Evolutionary conservation across 768 basidiomycete species (phyloP), one percentile per base, ranked within the genome.

Genomic region (Boletus reticuloceps): DNA sequence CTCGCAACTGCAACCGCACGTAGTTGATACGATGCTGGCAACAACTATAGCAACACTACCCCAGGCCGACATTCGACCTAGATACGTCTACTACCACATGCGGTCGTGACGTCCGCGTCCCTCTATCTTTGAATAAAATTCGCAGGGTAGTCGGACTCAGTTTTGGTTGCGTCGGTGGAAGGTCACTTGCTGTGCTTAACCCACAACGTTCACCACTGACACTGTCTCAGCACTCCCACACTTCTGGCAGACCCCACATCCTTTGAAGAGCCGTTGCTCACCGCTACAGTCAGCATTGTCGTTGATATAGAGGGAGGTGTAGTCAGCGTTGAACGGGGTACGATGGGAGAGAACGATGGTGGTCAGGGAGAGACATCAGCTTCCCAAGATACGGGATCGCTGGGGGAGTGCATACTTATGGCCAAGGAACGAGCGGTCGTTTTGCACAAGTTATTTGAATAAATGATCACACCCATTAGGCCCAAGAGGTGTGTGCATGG

Each of bases 241-340:
- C 68, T 95, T 11, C 74, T 98, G 5, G 77, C 86, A 0, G 96
- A 98, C 70, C 91, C 94, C 1, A 89, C 92, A 0, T 78, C 92
- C 1, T 97, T 96, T 69, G 96, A 98, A 73, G 88, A 94, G 60
- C 89, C 91, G 0, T 77, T 97, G 8, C 80, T 94, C 50, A 84
- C 89, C 14, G 86, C 91, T 0, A 79, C 80, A 0, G 65, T 94
- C 52, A 83, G 85, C 2, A 69, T 94, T 34, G 73, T 87, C 1
- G 57, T 91, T 6, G 82, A 83, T 55, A 76, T n/a, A 17, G 50
- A 60, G 10, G 68, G 67, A 19, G 63, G 57, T 9, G 29, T 69
- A 16, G 45, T 69, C 25, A 39, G 61, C 11, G 47, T 68, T 7
- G 67, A 69, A 51, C 68, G 64, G 22, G 66, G 52, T 1, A 57